Evolutionary conservation across 495 filamentous ascomycete genomes (phyloP), one percentile per base, ranked within the genome.

Genomic region (Parathielavia hyrcaniae): DNA sequence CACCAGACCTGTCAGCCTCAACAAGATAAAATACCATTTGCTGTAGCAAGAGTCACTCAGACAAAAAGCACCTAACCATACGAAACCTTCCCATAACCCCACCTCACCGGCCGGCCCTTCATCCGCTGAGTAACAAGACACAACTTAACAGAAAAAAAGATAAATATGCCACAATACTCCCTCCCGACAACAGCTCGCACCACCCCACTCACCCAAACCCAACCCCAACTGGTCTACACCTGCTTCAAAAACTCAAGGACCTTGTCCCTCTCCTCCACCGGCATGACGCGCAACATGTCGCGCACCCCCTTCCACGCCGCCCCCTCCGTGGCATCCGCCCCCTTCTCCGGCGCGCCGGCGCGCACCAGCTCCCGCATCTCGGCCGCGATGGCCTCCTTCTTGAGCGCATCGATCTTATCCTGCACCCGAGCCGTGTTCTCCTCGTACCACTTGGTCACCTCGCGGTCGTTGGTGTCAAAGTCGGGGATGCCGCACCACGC

Each of bases 391-490:
- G 82, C 78, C 51, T 97, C 89, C 13, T 80, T 80, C 76, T 87
- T 89, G 61, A 97, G 72, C 16, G 75, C 67, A 64, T 97, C 91
- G 44, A 97, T 77, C 81, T 91, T 93, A 49, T 78, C 74, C 59
- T 86, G 76, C 14, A 97, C 82, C 6, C 76, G 69, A 77, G 91
- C 90, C 67, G 88, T 81, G 72, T 97, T 95, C 76, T 96, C 88
- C 80, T 98, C 93, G 68, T 96, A 97, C 95, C 95, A 98, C 57
- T 80, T 75, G n/a, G 91, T 88, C 38, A 97, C 93, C 62, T 85
- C 85, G 49, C 79, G 81, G 69, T 98, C 93, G 52, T 88, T 82
- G 40, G 77, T 76, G 35, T 87, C 81, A 69, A 96, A 90, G 59
- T 85, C 75, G 17, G 83, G 62, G 46, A 95, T 73, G 36, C 80